A percentile compares a stretch with the other conserved stretches of the same genome.
Conservation (phyloP, 305 asterid genomes). For the Striga hermonthica region DNA sequence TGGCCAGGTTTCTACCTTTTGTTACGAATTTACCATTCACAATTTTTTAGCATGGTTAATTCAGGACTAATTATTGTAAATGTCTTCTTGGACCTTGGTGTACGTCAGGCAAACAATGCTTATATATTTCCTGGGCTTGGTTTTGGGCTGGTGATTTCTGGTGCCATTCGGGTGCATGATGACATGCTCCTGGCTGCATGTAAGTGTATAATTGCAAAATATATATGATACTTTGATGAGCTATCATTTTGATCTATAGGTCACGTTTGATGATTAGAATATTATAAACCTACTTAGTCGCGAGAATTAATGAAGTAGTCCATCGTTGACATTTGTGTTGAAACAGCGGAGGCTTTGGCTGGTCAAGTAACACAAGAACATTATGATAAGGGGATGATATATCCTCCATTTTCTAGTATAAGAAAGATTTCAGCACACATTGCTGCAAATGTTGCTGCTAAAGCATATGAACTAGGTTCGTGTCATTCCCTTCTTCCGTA, state of each 20-base stretch:
- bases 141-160: constrained; percentile 76
- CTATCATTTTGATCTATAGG: no score
- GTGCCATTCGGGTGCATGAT: constrained; percentile 84
- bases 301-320: no score
- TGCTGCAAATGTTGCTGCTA: constrained; percentile 90
- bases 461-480: constrained; percentile 85
- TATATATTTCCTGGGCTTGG: constrained; percentile 90
- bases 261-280: no score
- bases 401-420: constrained; percentile 72
- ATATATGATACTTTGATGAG: no score
- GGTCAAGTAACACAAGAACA: constrained; percentile 75
- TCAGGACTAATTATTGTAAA: no score
- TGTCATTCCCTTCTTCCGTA: not conserved
- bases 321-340: not conserved
- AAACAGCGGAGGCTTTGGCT: constrained; percentile 92
- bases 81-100: no score
- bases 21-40: not conserved
- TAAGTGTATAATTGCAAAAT: constrained; percentile 36
- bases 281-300: no score
- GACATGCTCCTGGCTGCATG: constrained; percentile 90
- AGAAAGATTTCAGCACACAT: constrained; percentile 84
- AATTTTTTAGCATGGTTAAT: no score
- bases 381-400: constrained; percentile 76
- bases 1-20: constrained; percentile 54
- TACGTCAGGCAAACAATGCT: constrained; percentile 78